These are phyloP conservation scores for Populus tremula DNA, from an alignment of 345 rosid genomes.

Conservation along the genomic window DNA sequence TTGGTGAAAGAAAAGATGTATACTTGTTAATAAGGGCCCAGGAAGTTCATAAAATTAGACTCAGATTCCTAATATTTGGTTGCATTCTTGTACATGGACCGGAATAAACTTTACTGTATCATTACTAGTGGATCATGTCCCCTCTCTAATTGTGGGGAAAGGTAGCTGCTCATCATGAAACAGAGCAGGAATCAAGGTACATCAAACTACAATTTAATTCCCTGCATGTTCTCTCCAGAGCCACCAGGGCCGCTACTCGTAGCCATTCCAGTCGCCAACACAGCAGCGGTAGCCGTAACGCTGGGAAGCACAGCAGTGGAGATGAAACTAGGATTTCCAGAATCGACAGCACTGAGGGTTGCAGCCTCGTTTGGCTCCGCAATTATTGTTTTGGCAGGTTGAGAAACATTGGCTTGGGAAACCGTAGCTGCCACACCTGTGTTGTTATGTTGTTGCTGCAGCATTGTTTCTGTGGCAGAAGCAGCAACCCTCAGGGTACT, in stretches of 20 bases:
- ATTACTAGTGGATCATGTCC: neutral
- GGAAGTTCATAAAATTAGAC: neutral
- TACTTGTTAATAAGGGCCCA: neutral
- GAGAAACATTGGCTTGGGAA: conserved; percentile 18
- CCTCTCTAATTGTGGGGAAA: neutral
- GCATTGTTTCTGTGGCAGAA: conserved; percentile 28
- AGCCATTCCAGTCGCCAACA: neutral
- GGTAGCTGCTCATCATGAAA: neutral
- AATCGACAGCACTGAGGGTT: conserved; percentile 4
- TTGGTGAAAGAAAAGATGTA: neutral
- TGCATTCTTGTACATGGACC: neutral
- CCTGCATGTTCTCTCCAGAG: conserved; percentile 10
- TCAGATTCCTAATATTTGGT: neutral
- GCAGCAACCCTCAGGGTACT: conserved; percentile 14
- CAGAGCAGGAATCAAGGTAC: neutral
- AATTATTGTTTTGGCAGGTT: neutral
- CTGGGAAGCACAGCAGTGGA: conserved; percentile 1
- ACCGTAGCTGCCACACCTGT: conserved; percentile 6
- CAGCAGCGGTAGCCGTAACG: too few species aligned
- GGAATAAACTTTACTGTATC: neutral
- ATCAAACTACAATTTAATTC: conserved; percentile 7
- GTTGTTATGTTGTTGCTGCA: conserved; percentile 36
- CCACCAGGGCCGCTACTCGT: conserved; percentile 9
- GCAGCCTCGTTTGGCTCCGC: conserved; percentile 17
- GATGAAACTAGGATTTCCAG: conserved; percentile 14